Evolutionary conservation across 2,329 filamentous ascomycete species (phyloP), one percentile per base, ranked within the genome.

Genomic region (Aspergillus pseudoglaucus): DNA sequence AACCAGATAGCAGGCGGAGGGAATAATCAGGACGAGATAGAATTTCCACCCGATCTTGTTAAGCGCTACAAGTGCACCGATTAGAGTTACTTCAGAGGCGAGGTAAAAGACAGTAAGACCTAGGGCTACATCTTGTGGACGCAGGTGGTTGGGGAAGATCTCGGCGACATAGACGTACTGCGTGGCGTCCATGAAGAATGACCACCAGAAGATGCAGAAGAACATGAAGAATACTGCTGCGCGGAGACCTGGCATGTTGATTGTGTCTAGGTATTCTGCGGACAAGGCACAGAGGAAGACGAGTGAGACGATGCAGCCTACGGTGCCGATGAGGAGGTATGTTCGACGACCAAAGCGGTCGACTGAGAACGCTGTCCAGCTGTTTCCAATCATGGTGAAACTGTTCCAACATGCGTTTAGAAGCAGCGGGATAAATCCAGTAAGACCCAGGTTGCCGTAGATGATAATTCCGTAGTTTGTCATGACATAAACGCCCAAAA

Each of bases 401-500:
- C 62, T 67, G 8, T 64, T 63, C 66, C 67, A 74, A 42, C 66
- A 60, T 7, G 67, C 67, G 30, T 62, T 63, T 17, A 73, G 59
- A 2, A 73, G 58, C 8, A 74, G 59, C 0, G 69, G 68, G 47
- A 61, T 63, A 42, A 53, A 66, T 1, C 61, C 65, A 6, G 53
- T 57, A 39, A 72, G 57, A 3, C 70, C 70, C 8, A 74, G 64
- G 10, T 53, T 55, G n/a, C 59, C 57, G 53, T 71, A 74, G 12
- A 75, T 64, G 8, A 73, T 55, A 5, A 71, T 64, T 9, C 67
- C 68, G 48, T 72, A 72, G 43, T 69, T 69, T 3, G 72, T 56
- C 35, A 66, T 62, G 20, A 68, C 56, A 32, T 59, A 54, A 7
- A 62, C 55, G 12, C 64, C 63, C 7, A 59, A 48, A 70, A 68